phyloP scores from a whole-genome alignment of 1,139 yeast genomes.

The Saccharomyces hybrid region DNA sequence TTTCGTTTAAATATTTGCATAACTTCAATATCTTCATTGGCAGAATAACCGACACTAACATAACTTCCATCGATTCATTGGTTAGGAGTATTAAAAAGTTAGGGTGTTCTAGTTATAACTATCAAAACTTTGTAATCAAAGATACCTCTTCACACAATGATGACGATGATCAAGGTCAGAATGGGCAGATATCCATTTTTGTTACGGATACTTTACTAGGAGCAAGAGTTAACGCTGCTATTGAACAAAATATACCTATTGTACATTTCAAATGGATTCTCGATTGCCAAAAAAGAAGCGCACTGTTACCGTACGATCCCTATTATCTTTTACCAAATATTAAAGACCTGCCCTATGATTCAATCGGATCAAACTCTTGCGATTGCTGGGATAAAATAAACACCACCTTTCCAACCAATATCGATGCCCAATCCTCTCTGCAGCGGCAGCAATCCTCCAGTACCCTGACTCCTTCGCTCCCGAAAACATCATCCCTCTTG shows the following conservation, averaged over 20 bases:
- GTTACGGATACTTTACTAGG: constrained; percentile 24
- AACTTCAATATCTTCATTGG: constrained; percentile 27
- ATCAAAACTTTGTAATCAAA: constrained; percentile 19
- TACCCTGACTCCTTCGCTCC: constrained; percentile 10
- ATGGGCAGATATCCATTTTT: constrained; percentile 14
- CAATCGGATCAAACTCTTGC: constrained; percentile 44
- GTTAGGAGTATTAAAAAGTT: constrained; percentile 16
- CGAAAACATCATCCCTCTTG: constrained; percentile 5
- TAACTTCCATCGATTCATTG: constrained; percentile 11
- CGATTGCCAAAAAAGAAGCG: constrained; percentile 55
- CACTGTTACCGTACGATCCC: constrained; percentile 44
- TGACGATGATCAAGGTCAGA: background rate
- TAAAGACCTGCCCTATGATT: constrained; percentile 14
- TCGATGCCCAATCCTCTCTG: background rate
- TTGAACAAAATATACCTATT: constrained; percentile 36
- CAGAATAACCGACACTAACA: constrained; percentile 13
- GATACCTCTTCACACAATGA: constrained; percentile 10
- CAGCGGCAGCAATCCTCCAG: constrained; percentile 2
- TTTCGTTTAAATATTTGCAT: constrained; percentile 17
- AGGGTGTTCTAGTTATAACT: constrained; percentile 19
- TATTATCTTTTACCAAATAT: constrained; percentile 38
- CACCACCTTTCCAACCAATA: background rate
- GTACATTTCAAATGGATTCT: constrained; percentile 71
- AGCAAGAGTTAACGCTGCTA: constrained; percentile 26
- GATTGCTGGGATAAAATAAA: constrained; percentile 40